These are phyloP conservation scores for Letharia lupina DNA, from an alignment of 495 filamentous ascomycete species.

Conservation along the genomic window DNA sequence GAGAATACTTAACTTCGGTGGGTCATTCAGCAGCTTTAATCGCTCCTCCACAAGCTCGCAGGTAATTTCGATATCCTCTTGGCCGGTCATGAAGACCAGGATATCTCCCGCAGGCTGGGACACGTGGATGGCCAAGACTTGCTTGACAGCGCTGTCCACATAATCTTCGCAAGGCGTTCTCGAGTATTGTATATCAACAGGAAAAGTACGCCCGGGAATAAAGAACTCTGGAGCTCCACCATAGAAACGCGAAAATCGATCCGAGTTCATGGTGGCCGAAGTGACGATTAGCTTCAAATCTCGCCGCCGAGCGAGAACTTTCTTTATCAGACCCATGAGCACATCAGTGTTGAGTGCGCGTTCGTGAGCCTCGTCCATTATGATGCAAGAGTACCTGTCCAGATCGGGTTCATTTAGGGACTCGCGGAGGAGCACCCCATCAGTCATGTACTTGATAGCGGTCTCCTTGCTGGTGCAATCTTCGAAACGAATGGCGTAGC, in stretches of 20 bases:
- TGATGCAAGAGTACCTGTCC: slow-evolving; percentile 95
- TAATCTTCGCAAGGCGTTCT: slow-evolving; percentile 95
- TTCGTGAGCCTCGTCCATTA: slow-evolving; percentile 99
- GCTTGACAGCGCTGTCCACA: slow-evolving; percentile 93
- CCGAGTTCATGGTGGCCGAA: slow-evolving; percentile 97
- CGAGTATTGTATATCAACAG: slow-evolving; percentile 93
- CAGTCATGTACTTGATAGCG: slow-evolving; percentile 98
- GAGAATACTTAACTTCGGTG: slow-evolving; percentile 86
- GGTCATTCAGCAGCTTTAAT: slow-evolving; percentile 86
- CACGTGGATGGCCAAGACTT: slow-evolving; percentile 94
- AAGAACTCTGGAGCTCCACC: slow-evolving; percentile 97
- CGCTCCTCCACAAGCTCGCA: slow-evolving; percentile 88
- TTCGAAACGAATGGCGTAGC: slow-evolving; percentile 98
- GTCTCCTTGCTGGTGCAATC: slow-evolving; percentile 95
- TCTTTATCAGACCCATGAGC: slow-evolving; percentile 94
- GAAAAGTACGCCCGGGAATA: slow-evolving; percentile 95
- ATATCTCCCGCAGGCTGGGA: slow-evolving; percentile 89
- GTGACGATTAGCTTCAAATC: slow-evolving; percentile 97
- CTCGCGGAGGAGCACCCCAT: slow-evolving; percentile 90
- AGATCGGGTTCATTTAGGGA: slow-evolving; percentile 86
- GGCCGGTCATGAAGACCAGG: slow-evolving; percentile 97
- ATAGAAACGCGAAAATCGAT: slow-evolving; percentile 91
- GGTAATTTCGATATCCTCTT: slow-evolving; percentile 96
- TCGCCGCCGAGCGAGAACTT: slow-evolving; percentile 79
- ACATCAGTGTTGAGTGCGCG: slow-evolving; percentile 95